Base-by-base conservation (phyloP, 768 basidiomycete species). In the Pholiota microspora region DNA sequence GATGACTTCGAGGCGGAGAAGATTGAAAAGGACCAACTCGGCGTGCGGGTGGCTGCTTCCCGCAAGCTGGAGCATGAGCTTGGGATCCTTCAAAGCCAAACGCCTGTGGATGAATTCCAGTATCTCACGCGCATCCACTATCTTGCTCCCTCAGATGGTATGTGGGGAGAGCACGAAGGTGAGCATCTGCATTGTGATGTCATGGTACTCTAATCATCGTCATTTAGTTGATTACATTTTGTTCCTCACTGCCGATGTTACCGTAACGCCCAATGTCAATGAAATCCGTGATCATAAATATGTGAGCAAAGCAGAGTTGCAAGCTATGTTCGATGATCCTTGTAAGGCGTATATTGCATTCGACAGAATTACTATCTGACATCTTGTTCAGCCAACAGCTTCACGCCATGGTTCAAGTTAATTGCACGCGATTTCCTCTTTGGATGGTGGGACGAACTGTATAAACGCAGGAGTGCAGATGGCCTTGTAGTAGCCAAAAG, bases 121-220 rank as follows among this genome's bases (percentile, higher is more conserved):
- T 99, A 96, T 72, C 76, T 99, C 50, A 95, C 97, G 12, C 82
- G 91, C 57, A 98, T 99, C 64, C 97, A 98, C 72, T 99, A 99
- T 69, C 84, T 98, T 42, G 97, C 97, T 0, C 94, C 97, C 2
- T 92, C 91, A 8, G 71, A 89, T 69, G 94, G 90, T 3, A 74
- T 88, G 65, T 98, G 97, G 97, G 97, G 97, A 40, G 97, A 99
- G 70, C 97, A 99, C 62, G 97, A 99, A 85, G 85, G 96, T 94
- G 67, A 53, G 27, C 7, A 3, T 18, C n/a, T 45, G 10, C 15
- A 16, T 44, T 48, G 25, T n/a, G 45, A 40, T 21, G 5, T 29
- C n/a, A 5, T 23, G 27, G 15, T 4, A n/a, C 23, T 9, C 7
- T 4, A 28, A 40, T 50, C 7, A 3, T 34, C 40, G 31, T 49